Evolutionary conservation across 768 basidiomycete species (phyloP).

Genomic region (Rhodotorula kratochvilovae): DNA sequence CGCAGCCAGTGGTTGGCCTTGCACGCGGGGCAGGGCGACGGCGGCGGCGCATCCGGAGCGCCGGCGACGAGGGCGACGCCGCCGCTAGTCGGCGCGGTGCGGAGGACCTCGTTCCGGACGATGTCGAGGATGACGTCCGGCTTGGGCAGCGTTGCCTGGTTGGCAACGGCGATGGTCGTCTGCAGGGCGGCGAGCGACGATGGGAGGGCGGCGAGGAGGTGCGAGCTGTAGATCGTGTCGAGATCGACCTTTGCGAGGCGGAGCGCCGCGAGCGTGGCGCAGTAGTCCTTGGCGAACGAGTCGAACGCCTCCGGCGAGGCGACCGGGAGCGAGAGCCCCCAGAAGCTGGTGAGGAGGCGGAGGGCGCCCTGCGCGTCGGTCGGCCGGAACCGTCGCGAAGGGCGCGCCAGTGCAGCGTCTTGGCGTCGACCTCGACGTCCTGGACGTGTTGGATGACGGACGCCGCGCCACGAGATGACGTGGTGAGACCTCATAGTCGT

Average conservation of each 20-base stretch:
- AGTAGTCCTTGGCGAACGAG: not conserved
- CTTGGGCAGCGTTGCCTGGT: not conserved
- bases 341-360: slow-evolving; percentile 8
- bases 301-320: not conserved
- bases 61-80: not conserved
- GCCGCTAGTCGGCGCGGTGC: not conserved
- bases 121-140: slow-evolving; percentile 4
- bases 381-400: not conserved
- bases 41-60: not conserved
- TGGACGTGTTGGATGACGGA: slow-evolving; percentile 3
- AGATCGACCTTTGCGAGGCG: not conserved
- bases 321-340: not conserved
- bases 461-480: not conserved
- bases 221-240: not conserved
- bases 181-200: not conserved
- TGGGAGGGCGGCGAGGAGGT: slow-evolving; percentile 6
- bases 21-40: slow-evolving; percentile 4
- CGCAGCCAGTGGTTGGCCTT: slow-evolving; percentile 2
- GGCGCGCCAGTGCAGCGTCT: not conserved
- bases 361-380: slow-evolving; percentile 1
- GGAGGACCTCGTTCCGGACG: not conserved
- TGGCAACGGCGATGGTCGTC: not conserved
- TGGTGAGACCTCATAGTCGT: no score
- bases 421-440: not conserved
- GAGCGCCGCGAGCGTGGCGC: not conserved